These are phyloP conservation scores for Russula sp. DNA, from an alignment of 768 basidiomycete species.

Conservation along the genomic window DNA sequence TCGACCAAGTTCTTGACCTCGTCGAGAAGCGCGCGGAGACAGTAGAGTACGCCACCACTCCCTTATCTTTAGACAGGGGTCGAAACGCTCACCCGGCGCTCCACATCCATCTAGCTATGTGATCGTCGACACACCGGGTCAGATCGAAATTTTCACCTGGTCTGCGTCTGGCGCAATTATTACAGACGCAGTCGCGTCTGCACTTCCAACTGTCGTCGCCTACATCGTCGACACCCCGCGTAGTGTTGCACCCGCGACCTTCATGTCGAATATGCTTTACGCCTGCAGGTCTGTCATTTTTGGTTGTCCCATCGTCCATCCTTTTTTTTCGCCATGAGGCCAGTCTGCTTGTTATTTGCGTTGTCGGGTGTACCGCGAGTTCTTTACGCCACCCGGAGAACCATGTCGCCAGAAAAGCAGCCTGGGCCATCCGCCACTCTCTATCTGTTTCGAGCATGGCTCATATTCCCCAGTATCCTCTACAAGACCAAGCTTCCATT, in stretches of 20 bases:
- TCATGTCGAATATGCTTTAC: constrained; percentile 99
- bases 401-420: not conserved
- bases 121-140: constrained; percentile 94
- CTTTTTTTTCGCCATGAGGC: not conserved
- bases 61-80: not conserved
- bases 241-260: constrained; percentile 90
- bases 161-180: constrained; percentile 98
- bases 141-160: constrained; percentile 99
- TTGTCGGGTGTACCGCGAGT: not conserved
- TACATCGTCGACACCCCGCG: constrained; percentile 97
- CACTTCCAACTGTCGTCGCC: constrained; percentile 90
- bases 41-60: constrained; percentile 62
- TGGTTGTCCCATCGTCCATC: not conserved
- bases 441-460: not conserved
- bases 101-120: constrained; percentile 56
- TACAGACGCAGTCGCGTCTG: constrained; percentile 91
- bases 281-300: constrained; percentile 72
- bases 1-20: constrained; percentile 89
- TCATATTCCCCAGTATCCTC: constrained; percentile 54
- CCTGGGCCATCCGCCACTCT: not conserved
- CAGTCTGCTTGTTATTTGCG: not conserved
- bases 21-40: constrained; percentile 86
- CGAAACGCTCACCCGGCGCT: not conserved
- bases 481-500: constrained; percentile 98
- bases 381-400: not conserved